Evolutionary conservation across 116 monocot species (phyloP), one percentile per base, ranked within the genome.

Genomic region (Cymodocea nodosa): DNA sequence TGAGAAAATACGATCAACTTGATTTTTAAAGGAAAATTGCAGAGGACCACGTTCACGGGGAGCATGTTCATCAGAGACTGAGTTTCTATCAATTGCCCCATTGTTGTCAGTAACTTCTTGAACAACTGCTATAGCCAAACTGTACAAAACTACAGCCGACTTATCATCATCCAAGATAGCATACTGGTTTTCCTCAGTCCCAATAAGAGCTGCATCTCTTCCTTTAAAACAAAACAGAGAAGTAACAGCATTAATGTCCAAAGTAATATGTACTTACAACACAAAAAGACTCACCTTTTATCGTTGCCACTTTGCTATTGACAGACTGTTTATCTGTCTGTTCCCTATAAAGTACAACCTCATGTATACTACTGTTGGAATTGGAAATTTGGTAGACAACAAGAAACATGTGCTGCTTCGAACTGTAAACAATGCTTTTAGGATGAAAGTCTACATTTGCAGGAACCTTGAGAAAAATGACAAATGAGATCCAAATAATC

Each of bases 281-380:
- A 2, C 23, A 24, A 30, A 16, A 8, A 69, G 18, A 36, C 15
- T 39, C 8, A 92, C 98, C 98, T 98, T 82, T 92, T 52, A 88
- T 9, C 44, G 85, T 80, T 59, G 70, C 86, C 78, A 84, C 85
- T 84, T 89, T 92, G 68, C 66, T 84, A 64, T 92, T 89, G 39
- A 80, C 82, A 44, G 82, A 63, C 50, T 86, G 85, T 25, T 59
- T 15, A 77, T 92, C 89, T 51, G 82, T 84, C 65, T 89, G 88
- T 64, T 98, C 98, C 98, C 86, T 79, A 30, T 98, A 91, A 78
- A 91, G 81, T 72, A 98, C 87, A 62, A 92, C 92, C 84, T 98
- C 92, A 77, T 83, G 91, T 0, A 83, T n/a, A 55, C 76, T 64
- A 77, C 88, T 79, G 66, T 63, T 86, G 23, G 77, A 61, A 54